A percentile compares a stretch with the other conserved stretches of the same genome.
Evolutionary conservation across 2,329 filamentous ascomycete genomes (phyloP).

Genomic region (Colletotrichum sp.): DNA sequence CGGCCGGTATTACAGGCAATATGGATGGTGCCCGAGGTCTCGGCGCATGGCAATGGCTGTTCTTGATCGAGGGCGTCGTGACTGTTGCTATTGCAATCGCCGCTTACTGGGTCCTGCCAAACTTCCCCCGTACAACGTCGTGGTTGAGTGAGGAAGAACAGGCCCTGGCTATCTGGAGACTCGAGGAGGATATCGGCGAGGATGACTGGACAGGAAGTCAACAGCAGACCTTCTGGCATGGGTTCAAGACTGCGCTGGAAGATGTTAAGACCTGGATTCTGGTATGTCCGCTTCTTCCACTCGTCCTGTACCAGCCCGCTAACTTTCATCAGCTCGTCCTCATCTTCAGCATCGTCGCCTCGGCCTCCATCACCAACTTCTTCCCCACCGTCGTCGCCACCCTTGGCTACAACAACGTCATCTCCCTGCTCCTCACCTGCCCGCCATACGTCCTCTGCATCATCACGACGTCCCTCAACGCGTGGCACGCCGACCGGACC

Average conservation of each 20-base stretch:
- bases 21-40: slow-evolving; percentile 64
- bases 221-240: slow-evolving; percentile 60
- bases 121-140: slow-evolving; percentile 57
- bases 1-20: slow-evolving; percentile 69
- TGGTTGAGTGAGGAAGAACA: slow-evolving; percentile 38
- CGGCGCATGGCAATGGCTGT: slow-evolving; percentile 69
- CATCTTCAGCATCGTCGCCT: slow-evolving; percentile 61
- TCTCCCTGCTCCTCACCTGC: slow-evolving; percentile 66
- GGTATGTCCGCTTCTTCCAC: slow-evolving; percentile 31
- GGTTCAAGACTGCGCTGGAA: slow-evolving; percentile 57
- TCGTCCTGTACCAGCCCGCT: rapidly evolving
- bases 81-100: slow-evolving; percentile 65
- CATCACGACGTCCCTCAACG: slow-evolving; percentile 67
- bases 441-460: slow-evolving; percentile 70
- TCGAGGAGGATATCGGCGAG: slow-evolving; percentile 69
- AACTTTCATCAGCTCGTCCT: slow-evolving; percentile 47
- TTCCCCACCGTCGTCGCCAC: slow-evolving; percentile 74
- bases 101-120: slow-evolving; percentile 66
- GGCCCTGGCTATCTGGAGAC: slow-evolving; percentile 62
- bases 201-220: slow-evolving; percentile 65
- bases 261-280: slow-evolving; percentile 67
- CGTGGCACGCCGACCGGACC: slow-evolving; percentile 73
- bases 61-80: slow-evolving; percentile 72
- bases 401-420: slow-evolving; percentile 65
- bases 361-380: slow-evolving; percentile 69